These are phyloP conservation scores for Podaxis sp. DNA, from an alignment of 768 basidiomycete genomes.

Conservation along the genomic window DNA sequence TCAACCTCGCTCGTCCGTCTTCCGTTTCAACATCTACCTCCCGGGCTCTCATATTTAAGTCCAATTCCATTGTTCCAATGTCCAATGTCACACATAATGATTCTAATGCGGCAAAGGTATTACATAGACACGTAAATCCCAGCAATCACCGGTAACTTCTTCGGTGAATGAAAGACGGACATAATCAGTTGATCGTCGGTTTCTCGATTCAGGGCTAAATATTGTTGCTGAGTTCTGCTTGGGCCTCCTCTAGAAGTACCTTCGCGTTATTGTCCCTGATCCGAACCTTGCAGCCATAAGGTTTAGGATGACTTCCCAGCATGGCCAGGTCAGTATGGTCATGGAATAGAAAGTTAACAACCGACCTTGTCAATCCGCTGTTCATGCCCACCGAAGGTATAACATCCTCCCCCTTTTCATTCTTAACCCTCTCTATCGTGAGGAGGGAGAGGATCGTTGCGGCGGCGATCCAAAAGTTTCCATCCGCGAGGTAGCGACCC, in stretches of 20 bases:
- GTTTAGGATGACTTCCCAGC: not conserved
- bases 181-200: not conserved
- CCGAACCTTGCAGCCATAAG: not conserved
- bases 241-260: not conserved
- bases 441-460: constrained; percentile 1
- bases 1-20: too few species aligned
- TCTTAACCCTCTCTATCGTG: not conserved
- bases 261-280: not conserved
- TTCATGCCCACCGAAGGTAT: not conserved
- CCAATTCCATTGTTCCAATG: too few species aligned
- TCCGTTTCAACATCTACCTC: too few species aligned
- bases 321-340: not conserved
- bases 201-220: not conserved
- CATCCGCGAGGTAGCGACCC: not conserved
- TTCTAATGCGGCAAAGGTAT: too few species aligned
- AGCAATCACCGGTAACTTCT: not conserved
- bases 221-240: not conserved
- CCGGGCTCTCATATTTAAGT: too few species aligned
- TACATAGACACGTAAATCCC: too few species aligned
- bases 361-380: constrained; percentile 5
- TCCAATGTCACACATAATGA: too few species aligned
- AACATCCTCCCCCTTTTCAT: not conserved
- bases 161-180: not conserved
- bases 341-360: not conserved
- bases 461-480: not conserved